Conservation (phyloP, 2,329 filamentous ascomycete species). For the Penicillium sp. region DNA sequence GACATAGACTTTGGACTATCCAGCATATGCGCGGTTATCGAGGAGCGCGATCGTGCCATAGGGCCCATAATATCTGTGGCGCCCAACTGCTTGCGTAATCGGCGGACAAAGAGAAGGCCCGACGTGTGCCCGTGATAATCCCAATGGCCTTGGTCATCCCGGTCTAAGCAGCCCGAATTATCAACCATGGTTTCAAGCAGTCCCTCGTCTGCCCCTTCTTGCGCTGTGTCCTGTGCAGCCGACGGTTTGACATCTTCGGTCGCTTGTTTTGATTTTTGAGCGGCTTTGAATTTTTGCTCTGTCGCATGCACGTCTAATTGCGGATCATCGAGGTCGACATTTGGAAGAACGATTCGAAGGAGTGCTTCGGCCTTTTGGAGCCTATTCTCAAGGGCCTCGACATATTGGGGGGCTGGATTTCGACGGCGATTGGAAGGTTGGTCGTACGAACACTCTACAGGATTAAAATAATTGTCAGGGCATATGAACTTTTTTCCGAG, state of each 20-base stretch:
- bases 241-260: conserved; percentile 16
- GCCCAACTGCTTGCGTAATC: conserved; percentile 84
- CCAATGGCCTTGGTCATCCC: conserved; percentile 88
- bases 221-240: conserved; percentile 25
- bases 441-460: conserved; percentile 85
- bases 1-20: conserved; percentile 67
- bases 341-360: conserved; percentile 74
- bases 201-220: conserved; percentile 58
- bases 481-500: neutral
- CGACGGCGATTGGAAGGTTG: conserved; percentile 88
- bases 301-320: conserved; percentile 74
- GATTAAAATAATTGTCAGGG: conserved; percentile 11
- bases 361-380: conserved; percentile 79
- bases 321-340: conserved; percentile 80
- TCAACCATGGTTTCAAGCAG: conserved; percentile 93
- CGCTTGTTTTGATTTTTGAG: conserved; percentile 34
- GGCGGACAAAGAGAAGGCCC: conserved; percentile 79
- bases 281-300: conserved; percentile 58
- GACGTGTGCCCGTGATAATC: conserved; percentile 95
- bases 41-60: conserved; percentile 46
- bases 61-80: conserved; percentile 58
- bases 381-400: conserved; percentile 80
- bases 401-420: conserved; percentile 88
- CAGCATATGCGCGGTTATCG: conserved; percentile 53
- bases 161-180: conserved; percentile 82